These are phyloP conservation scores for Oligophagozyma castellii DNA, from an alignment of 1,139 yeast genomes.

Conservation along the genomic window DNA sequence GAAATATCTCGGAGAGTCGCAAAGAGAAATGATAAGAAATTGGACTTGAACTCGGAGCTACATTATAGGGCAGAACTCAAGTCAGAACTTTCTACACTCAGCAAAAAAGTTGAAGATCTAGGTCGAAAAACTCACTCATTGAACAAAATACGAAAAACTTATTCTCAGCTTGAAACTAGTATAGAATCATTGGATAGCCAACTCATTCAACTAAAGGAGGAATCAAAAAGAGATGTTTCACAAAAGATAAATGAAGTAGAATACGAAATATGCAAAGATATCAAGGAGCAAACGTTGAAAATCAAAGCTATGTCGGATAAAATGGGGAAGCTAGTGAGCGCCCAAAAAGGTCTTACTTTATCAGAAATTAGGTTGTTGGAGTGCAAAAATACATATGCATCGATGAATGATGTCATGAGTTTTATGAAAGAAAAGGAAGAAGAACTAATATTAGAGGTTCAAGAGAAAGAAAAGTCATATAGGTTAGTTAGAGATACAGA, in stretches of 20 bases:
- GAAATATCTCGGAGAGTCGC: too few species aligned
- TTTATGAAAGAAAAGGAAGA: conserved; percentile 21
- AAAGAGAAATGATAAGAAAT: too few species aligned
- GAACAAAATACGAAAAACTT: too few species aligned
- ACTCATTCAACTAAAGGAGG: conserved; percentile 11
- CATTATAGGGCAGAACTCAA: too few species aligned
- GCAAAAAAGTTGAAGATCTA: too few species aligned
- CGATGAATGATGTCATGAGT: conserved; percentile 14
- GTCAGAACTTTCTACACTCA: too few species aligned
- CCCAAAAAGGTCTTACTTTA: conserved; percentile 7
- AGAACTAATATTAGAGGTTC: conserved; percentile 26
- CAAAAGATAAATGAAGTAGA: conserved; percentile 20
- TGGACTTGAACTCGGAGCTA: too few species aligned
- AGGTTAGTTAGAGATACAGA: conserved; percentile 33
- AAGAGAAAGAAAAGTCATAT: conserved; percentile 30
- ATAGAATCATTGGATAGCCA: too few species aligned
- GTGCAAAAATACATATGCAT: conserved; percentile 10
- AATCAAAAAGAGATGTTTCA: conserved; percentile 17
- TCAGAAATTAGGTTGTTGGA: conserved; percentile 12
- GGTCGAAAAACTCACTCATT: too few species aligned
- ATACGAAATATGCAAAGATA: conserved; percentile 12
- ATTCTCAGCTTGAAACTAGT: too few species aligned
- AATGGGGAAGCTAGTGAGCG: conserved; percentile 5
- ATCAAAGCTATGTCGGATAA: not conserved
- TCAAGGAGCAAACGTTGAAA: conserved; percentile 7